Evolutionary conservation across 192 early-diverging fungal genomes (phyloP).

Genomic region (Pilobolus umbonatus): DNA sequence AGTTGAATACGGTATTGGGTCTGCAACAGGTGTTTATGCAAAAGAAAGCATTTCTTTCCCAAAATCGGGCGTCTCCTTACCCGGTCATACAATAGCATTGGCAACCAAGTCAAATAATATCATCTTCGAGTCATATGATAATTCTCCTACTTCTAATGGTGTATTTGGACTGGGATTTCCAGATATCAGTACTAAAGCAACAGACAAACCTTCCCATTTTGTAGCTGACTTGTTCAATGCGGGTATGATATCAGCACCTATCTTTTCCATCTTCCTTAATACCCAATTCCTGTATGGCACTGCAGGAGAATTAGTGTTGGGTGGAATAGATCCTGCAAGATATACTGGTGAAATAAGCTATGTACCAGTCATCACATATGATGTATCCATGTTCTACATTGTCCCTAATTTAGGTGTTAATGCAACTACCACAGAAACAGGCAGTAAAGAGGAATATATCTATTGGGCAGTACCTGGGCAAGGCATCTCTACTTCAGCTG

Average conservation of each 20-base stretch:
- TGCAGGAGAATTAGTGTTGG: constrained; percentile 42
- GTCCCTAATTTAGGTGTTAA: neutral
- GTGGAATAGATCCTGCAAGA: constrained; percentile 41
- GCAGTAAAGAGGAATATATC: too few species aligned
- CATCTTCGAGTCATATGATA: constrained; percentile 1
- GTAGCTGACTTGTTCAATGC: constrained; percentile 6
- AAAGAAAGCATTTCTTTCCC: constrained; percentile 25
- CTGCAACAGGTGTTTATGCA: constrained; percentile 23
- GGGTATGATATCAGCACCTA: constrained; percentile 6
- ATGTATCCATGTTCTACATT: neutral
- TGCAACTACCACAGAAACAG: neutral
- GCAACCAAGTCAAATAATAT: constrained; percentile 15
- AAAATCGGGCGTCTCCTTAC: constrained; percentile 5
- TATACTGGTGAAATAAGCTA: constrained; percentile 41
- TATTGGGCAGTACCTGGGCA: constrained; percentile 25
- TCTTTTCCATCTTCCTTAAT: constrained; percentile 26
- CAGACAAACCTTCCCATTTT: constrained; percentile 10
- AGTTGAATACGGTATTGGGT: constrained; percentile 29
- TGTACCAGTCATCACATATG: constrained; percentile 20
- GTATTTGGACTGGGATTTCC: constrained; percentile 34
- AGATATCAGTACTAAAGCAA: constrained; percentile 1
- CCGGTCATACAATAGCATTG: constrained; percentile 25
- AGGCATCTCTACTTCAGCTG: neutral
- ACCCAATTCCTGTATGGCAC: neutral
- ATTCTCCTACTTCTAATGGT: constrained; percentile 18